Percentiles rank a stretch among this genome's conserved stretches.
These are phyloP conservation scores for Alternaria consortialis DNA, from an alignment of 2,329 filamentous ascomycete species.

Conservation along the genomic window DNA sequence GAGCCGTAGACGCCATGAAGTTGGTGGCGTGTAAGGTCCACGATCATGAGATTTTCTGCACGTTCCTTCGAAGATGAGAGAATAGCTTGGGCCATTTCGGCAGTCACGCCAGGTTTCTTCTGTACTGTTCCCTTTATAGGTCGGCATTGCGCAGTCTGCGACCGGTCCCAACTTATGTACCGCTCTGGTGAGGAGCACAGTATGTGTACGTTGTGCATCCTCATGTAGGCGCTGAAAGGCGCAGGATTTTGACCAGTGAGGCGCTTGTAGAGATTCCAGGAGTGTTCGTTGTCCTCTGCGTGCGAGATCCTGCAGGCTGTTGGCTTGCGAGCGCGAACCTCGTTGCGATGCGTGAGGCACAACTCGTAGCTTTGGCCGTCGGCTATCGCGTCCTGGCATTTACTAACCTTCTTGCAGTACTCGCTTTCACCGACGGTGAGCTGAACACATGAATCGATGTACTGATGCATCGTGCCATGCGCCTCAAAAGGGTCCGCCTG, in stretches of 20 bases:
- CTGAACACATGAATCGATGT: slow-evolving; percentile 35
- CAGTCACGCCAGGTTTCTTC: slow-evolving; percentile 73
- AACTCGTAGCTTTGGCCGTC: slow-evolving; percentile 87
- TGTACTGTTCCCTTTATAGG: slow-evolving; percentile 98
- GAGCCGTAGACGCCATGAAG: slow-evolving; percentile 84
- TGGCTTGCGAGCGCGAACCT: slow-evolving; percentile 57
- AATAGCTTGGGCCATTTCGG: slow-evolving; percentile 75
- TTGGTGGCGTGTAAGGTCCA: slow-evolving; percentile 94
- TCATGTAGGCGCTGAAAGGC: slow-evolving; percentile 84
- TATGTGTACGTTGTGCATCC: slow-evolving; percentile 70
- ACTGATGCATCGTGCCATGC: slow-evolving; percentile 36
- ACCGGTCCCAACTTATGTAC: slow-evolving; percentile 75
- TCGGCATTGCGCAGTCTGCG: slow-evolving; percentile 76
- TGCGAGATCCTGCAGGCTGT: slow-evolving; percentile 39
- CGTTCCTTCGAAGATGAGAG: slow-evolving; percentile 86
- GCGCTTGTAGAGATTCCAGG: slow-evolving; percentile 76
- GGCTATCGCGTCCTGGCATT: slow-evolving; percentile 75
- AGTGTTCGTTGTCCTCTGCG: slow-evolving; percentile 45
- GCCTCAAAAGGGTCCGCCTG: slow-evolving; percentile 45
- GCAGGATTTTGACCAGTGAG: slow-evolving; percentile 78
- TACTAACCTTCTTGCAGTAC: slow-evolving; percentile 73
- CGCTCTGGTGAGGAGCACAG: slow-evolving; percentile 88
- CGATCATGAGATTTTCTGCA: slow-evolving; percentile 98
- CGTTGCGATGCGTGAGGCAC: slow-evolving; percentile 80
- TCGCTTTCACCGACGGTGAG: slow-evolving; percentile 22